Base-by-base conservation (phyloP, 1,139 yeast genomes). In the Debaryomyces coudertii region DNA sequence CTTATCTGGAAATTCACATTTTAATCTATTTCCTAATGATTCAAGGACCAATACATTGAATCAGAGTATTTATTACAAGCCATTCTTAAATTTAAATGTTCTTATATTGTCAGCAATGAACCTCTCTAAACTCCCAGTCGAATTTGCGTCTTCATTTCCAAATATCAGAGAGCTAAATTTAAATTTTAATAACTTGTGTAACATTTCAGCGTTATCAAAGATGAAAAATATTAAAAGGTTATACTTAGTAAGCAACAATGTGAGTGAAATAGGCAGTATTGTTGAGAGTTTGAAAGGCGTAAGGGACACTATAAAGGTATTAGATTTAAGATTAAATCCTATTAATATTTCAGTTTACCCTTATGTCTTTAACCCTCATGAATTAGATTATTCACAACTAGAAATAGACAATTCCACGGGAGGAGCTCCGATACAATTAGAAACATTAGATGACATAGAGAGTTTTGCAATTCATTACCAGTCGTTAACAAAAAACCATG, bases 251-350 rank as follows among this genome's bases (percentile, higher is more conserved):
- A 77, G 82, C 52, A 81, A 81, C 54, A 65, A 69, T 35, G 55
- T 81, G 28, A 48, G 53, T 8, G 66, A 62, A 34, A 59, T 75
- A 15, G 72, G 67, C 43, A 55, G 55, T 12, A 52, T 77, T 1
- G 53, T 79, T n/a, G 57, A 58, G 5, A 66, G 71, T 3, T 57
- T 73, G 30, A 54, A 62, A 7, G 65, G 63, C 0, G 58, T 68
- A 1, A 60, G 80, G 36, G 46, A 55, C 6, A 55, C 66, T 1
- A 59, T 81, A 47, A 66, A 60, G 46, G 62, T 69, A 8, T 56
- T 81, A 15, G 86, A 81, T 57, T 53, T 79, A 38, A 64, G 85
- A 44, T 73, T 79, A 47, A 82, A 82, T 53, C 76, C 82, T 7
- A 54, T 79, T 35, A 80, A 75, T 36, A 61, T 65, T 30, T 74